Percentiles rank a stretch among this genome's conserved stretches.
Conservation (phyloP, 345 rosid genomes). For the Eucalyptus regnans region DNA sequence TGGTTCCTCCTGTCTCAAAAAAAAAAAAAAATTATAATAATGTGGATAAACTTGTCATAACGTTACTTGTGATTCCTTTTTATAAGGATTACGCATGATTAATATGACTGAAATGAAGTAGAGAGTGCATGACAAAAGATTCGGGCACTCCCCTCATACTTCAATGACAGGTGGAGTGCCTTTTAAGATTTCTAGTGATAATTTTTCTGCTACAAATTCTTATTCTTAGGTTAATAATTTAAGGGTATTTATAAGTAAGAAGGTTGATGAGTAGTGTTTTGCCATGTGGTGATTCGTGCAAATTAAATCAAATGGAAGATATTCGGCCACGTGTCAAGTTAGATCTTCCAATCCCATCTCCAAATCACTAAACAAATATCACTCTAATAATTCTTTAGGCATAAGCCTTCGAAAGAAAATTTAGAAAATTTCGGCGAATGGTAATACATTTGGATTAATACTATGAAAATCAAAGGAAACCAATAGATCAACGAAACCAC, state of each 20-base stretch:
- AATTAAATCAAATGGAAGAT: neutral
- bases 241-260: neutral
- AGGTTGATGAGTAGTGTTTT: neutral
- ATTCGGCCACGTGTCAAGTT: neutral
- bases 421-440: accelerated
- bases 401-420: neutral
- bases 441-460: neutral
- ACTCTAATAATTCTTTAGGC: neutral
- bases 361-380: neutral
- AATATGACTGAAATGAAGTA: neutral
- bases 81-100: neutral
- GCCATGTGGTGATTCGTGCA: neutral
- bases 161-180: neutral
- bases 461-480: too few species aligned
- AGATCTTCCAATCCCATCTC: neutral
- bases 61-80: neutral
- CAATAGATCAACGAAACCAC: too few species aligned
- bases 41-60: neutral
- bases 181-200: neutral
- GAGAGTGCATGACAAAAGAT: neutral
- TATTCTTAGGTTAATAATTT: neutral
- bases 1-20: too few species aligned
- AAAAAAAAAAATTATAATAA: neutral
- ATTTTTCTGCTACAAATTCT: neutral
- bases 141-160: neutral